A percentile compares a stretch with the other conserved stretches of the same genome.
phyloP scores from a whole-genome alignment of 2,329 filamentous ascomycete genomes.

The Scedosporium aurantiacum region DNA sequence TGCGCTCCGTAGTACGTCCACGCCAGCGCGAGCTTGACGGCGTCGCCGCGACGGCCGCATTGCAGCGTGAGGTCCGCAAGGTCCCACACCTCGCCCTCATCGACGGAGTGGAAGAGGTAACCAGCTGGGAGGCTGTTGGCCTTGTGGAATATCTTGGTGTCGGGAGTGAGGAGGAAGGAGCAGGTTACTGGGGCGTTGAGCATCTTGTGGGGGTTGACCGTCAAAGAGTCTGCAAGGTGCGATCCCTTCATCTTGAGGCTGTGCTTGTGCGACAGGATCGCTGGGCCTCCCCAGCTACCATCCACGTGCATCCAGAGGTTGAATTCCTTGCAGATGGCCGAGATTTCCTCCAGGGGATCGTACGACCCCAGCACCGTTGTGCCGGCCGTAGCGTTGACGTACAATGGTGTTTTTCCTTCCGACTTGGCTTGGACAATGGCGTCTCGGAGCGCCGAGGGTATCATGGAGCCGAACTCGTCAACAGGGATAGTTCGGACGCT shows the following conservation, averaged over 20 bases:
- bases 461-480: slow-evolving; percentile 62
- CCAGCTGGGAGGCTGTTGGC: slow-evolving; percentile 82
- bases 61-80: slow-evolving; percentile 87
- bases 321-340: slow-evolving; percentile 57
- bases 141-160: slow-evolving; percentile 64
- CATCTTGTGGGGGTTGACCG: slow-evolving; percentile 97
- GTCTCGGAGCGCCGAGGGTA: slow-evolving; percentile 50
- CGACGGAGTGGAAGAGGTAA: slow-evolving; percentile 62
- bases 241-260: slow-evolving; percentile 55
- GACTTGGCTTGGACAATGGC: slow-evolving; percentile 49
- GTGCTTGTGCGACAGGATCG: slow-evolving; percentile 62
- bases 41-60: slow-evolving; percentile 79
- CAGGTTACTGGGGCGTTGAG: slow-evolving; percentile 83
- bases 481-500: slow-evolving; percentile 67
- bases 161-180: slow-evolving; percentile 72
- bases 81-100: slow-evolving; percentile 61
- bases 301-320: slow-evolving; percentile 89
- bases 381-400: slow-evolving; percentile 90
- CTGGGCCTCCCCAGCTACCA: slow-evolving; percentile 79
- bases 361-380: slow-evolving; percentile 88
- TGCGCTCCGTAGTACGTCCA: slow-evolving; percentile 80
- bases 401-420: slow-evolving; percentile 72
- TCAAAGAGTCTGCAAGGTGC: slow-evolving; percentile 68
- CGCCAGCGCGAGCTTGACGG: slow-evolving; percentile 73
- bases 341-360: slow-evolving; percentile 65